These are phyloP conservation scores for Brachypodium distachyon DNA, from an alignment of 202 grass and related monocot species.

Conservation along the genomic window DNA sequence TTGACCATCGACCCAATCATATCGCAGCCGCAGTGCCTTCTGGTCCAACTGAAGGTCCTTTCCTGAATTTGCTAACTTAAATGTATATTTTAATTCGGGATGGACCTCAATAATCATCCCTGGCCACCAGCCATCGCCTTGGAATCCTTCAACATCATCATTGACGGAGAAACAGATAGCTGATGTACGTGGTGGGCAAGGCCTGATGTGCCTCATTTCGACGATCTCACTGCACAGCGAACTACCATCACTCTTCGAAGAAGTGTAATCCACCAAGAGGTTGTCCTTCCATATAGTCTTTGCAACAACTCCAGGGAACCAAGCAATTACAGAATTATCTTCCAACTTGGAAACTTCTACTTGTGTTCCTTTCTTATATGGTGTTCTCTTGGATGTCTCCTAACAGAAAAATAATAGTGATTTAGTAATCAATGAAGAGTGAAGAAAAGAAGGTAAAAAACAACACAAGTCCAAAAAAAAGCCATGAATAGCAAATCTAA, in stretches of 20 bases:
- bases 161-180: slow-evolving; percentile 29
- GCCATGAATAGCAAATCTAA: neutral
- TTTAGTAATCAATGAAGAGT: slow-evolving; percentile 8
- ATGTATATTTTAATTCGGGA: slow-evolving; percentile 28
- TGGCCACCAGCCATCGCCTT: slow-evolving; percentile 48
- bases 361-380: slow-evolving; percentile 18
- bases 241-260: neutral
- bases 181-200: slow-evolving; percentile 30
- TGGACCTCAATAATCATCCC: slow-evolving; percentile 41
- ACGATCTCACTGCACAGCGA: slow-evolving; percentile 35
- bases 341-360: slow-evolving; percentile 51
- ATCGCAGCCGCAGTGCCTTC: slow-evolving; percentile 44
- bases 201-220: slow-evolving; percentile 49
- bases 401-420: slow-evolving; percentile 7
- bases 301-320: slow-evolving; percentile 43
- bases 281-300: slow-evolving; percentile 63
- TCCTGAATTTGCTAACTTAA: slow-evolving; percentile 30
- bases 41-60: slow-evolving; percentile 49
- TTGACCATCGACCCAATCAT: slow-evolving; percentile 41
- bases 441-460: neutral
- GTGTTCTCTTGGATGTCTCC: slow-evolving; percentile 24
- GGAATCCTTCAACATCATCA: slow-evolving; percentile 62
- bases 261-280: slow-evolving; percentile 43
- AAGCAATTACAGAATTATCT: slow-evolving; percentile 33
- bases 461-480: neutral